Percentiles rank a stretch among this genome's conserved stretches.
These are phyloP conservation scores for Lentinula lateritia DNA, from an alignment of 768 basidiomycete genomes.

Conservation along the genomic window DNA sequence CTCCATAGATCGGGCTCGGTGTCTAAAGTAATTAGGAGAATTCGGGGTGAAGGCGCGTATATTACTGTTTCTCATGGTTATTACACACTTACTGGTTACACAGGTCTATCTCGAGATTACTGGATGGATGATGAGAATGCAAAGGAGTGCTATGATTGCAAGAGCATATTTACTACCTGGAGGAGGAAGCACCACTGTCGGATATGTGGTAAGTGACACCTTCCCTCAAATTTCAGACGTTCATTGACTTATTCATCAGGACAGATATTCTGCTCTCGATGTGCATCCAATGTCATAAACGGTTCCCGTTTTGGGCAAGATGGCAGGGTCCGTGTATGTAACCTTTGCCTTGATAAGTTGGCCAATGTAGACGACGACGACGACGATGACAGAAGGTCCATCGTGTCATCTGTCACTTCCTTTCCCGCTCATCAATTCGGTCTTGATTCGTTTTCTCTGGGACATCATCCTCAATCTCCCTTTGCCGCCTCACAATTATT, in stretches of 20 bases:
- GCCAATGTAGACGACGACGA: constrained; percentile 86
- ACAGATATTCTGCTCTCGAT: constrained; percentile 96
- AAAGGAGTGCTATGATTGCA: constrained; percentile 95
- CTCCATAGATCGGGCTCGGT: constrained; percentile 76
- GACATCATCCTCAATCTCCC: constrained; percentile 69
- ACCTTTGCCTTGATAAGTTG: constrained; percentile 89
- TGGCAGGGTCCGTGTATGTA: constrained; percentile 94
- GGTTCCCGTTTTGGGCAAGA: constrained; percentile 90
- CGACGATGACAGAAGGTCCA: constrained; percentile 81
- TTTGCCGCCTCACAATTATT: constrained; percentile 86
- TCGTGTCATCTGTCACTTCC: constrained; percentile 65
- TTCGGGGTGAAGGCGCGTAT: constrained; percentile 78
- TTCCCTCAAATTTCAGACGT: not conserved
- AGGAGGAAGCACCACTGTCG: constrained; percentile 96
- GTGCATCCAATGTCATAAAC: constrained; percentile 95
- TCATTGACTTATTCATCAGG: constrained; percentile 35
- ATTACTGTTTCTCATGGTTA: constrained; percentile 3
- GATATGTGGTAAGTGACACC: constrained; percentile 69
- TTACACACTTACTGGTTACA: not conserved
- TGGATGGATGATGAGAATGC: constrained; percentile 99
- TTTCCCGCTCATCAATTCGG: constrained; percentile 79
- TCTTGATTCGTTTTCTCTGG: constrained; percentile 27
- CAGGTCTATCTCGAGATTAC: constrained; percentile 88
- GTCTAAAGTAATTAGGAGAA: constrained; percentile 84
- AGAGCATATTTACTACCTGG: constrained; percentile 91